Base-by-base conservation (phyloP, 495 filamentous ascomycete genomes). In the Penicillium pulvis region DNA sequence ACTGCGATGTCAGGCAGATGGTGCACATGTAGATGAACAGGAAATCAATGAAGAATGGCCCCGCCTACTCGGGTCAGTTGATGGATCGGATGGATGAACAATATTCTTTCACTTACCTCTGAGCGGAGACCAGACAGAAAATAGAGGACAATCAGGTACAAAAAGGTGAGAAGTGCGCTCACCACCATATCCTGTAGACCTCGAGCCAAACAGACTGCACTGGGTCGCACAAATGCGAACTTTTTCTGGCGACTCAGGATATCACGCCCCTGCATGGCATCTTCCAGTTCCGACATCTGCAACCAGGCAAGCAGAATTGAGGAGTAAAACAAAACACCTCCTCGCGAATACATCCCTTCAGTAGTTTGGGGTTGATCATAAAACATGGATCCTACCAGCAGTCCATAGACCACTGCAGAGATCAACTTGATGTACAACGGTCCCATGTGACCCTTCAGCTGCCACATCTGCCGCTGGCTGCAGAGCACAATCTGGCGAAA, bases 271-370 rank as follows among this genome's bases (percentile, higher is more conserved):
- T 84, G 63, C 89, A 92, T 91, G 0, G 87, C 88, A 6, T 75
- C 69, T 9, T 83, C 85, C 9, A 93, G 73, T 66, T 92, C 90
- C 0, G 83, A 81, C 66, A 92, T 91, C 20, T 89, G 86, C 63
- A 90, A 85, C 71, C 92, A 91, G 41, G 85, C 87, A 64, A 91
- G 92, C 77, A 92, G 90, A 28, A 93, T 71, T 16, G 92, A 79
- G 39, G 85, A 74, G 52, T 90, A 86, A 65, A 93, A 93, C 53
- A 92, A 69, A 7, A 91, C 74, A 72, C 89, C 89, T 56, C 90
- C 89, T 63, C 90, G 83, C 51, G 86, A 87, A 69, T 91, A 92
- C 4, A 89, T 88, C 42, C 84, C 88, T 51, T 75, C 72, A 8
- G 77, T 74, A 1, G 83, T 87, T 19, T 79, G 59, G 0, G 71